Percentiles rank a stretch among this genome's conserved stretches.
Conservation (phyloP, 2,329 filamentous ascomycete species). For the Diplodia seriata region DNA sequence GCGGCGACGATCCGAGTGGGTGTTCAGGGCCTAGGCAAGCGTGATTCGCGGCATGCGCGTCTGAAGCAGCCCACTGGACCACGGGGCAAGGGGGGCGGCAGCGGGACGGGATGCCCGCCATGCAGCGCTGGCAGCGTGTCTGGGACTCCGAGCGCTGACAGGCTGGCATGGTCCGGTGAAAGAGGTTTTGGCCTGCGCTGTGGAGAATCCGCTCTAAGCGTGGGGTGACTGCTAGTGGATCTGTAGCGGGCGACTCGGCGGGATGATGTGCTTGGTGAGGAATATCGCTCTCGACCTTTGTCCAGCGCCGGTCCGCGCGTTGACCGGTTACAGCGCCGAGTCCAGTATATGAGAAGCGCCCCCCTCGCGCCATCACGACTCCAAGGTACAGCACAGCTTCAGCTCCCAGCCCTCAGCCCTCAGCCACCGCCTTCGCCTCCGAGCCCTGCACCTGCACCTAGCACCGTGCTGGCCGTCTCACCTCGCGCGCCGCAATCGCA, state of each 20-base stretch:
- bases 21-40: constrained; percentile 10
- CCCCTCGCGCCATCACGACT: neutral
- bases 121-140: constrained; percentile 19
- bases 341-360: constrained; percentile 14
- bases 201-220: constrained; percentile 22
- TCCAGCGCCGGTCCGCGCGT: constrained; percentile 7
- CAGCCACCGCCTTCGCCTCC: constrained; percentile 18
- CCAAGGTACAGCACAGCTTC: neutral
- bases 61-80: constrained; percentile 22
- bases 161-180: constrained; percentile 23
- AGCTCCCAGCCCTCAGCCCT: constrained; percentile 3
- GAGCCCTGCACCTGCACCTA: neutral
- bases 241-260: constrained; percentile 28
- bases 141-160: neutral
- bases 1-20: constrained; percentile 22
- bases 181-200: constrained; percentile 1
- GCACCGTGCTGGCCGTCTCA: constrained; percentile 20
- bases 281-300: constrained; percentile 32
- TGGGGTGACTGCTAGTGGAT: constrained; percentile 28
- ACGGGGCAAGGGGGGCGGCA: constrained; percentile 28
- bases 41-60: constrained; percentile 27
- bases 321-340: constrained; percentile 4
- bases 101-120: constrained; percentile 29
- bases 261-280: constrained; percentile 28
- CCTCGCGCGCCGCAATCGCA: neutral